Evolutionary conservation across 1,284 basidiomycete genomes (phyloP), one percentile per base, ranked within the genome.

Genomic region (Pseudozyma sp.): DNA sequence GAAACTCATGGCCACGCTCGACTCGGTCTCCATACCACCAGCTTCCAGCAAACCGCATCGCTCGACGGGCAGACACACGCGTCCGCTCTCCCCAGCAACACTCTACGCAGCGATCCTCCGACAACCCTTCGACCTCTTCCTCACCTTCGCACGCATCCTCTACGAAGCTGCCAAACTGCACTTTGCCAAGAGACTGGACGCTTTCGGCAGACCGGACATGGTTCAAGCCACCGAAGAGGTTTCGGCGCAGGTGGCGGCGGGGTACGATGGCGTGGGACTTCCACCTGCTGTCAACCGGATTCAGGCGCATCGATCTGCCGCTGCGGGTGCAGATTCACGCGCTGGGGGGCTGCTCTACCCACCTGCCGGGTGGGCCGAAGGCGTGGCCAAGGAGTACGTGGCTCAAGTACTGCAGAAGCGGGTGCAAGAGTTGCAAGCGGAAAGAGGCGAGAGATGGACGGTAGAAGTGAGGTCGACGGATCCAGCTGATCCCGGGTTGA

Each of bases 101-200:
- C 84, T 91, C 6, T 74, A 90, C 19, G 52, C 57, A 0, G 84
- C 87, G 0, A 84, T 92, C 11, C 55, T 85, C 1, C 84, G 73
- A 5, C 80, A 81, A 31, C 92, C 91, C 0, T 85, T 90, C 49
- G 86, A 86, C 16, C 87, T 92, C 7, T 84, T 92, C 30, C 84
- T 90, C 11, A 88, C 90, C 0, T 86, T 89, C 52, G 86, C 87
- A 1, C 86, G 91, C n/a, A 92, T 92, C 54, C 81, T 90, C 4
- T 89, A 87, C 56, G 87, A 91, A 55, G 91, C 92, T 0, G 88
- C 87, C 83, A 87, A 87, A n/a, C 82, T 92, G 54, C 91, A 92
- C 78, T 92, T 91, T 75, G 67, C 79, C 24, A 90, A 90, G 75
- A 84, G 87, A 5, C 86, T 92, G 6, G 87, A 88, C 59, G 88